Evolutionary conservation across 208 protist genomes (phyloP), one percentile per base, ranked within the genome.

Genomic region (Trypanosoma avium): DNA sequence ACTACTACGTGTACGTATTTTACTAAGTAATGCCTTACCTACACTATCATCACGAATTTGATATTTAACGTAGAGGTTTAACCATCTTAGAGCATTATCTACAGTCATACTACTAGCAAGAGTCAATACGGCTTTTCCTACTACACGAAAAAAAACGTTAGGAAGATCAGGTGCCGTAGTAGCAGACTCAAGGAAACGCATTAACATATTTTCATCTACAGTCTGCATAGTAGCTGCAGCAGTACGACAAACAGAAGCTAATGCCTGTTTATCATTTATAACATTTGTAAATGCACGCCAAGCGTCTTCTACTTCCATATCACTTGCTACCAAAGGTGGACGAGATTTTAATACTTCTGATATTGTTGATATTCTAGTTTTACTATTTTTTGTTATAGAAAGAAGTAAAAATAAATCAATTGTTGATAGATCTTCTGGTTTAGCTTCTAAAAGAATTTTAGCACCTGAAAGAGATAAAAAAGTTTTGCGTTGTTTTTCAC

Each of bases 21-120:
- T 58, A 8, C 43, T 17, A 21, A 73, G 55, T 8, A 94, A 66
- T 10, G 77, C 67, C 48, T 76, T 82, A 40, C 74, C 85, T 9
- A 91, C 80, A 43, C 81, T 79, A 69, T 88, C 81, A 60, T 95
- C 89, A 9, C 75, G 68, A 19, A 95, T 64, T 4, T 72, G 32
- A 24, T 81, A 43, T 17, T 72, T 60, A 4, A 79, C 59, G 52
- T 95, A 95, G 19, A 95, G 58, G 1, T 70, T 65, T 49, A 89
- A 61, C 86, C 89, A 95, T 42, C 73, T 29, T 9, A 86, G 32
- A 3, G 84, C 81, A 52, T 79, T 76, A 19, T 86, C 73, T 9
- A 63, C 61, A 0, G 85, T 73, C 36, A 95, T 67, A 26, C 46
- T 54, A 12, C 57, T 61, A 0, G 63, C 59, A 0, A 79, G 42